Evolutionary conservation across 169 alveolate species (phyloP).

Genomic region (Ichthyophthirius multifiliis): DNA sequence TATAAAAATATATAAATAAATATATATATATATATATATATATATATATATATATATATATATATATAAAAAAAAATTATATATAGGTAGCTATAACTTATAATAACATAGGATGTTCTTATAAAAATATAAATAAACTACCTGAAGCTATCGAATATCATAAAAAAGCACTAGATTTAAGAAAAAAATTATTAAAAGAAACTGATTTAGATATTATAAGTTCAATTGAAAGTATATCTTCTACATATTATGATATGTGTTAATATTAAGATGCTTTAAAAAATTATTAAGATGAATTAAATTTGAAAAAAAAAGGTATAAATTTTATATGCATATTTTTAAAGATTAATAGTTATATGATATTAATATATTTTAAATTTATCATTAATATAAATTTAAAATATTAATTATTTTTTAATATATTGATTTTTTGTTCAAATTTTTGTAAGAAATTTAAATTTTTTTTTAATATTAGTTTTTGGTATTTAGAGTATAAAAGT

Average conservation of each 20-base stretch:
- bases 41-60: too few species aligned
- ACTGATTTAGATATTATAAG: neutral
- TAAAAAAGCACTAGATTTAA: neutral
- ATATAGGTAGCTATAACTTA: neutral
- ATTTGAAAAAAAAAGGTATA: neutral
- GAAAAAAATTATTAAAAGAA: neutral
- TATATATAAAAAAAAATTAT: neutral
- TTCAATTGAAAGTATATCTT: neutral
- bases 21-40: too few species aligned
- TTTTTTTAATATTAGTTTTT: neutral
- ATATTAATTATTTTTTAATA: too few species aligned
- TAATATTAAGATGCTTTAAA: neutral
- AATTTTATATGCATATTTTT: too few species aligned
- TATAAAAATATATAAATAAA: neutral
- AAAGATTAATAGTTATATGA: too few species aligned
- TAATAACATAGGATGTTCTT: conserved; percentile 4
- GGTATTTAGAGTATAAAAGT: neutral
- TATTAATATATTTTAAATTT: too few species aligned
- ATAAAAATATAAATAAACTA: neutral
- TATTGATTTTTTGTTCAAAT: neutral
- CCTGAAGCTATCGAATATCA: neutral
- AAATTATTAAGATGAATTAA: neutral
- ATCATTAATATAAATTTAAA: too few species aligned
- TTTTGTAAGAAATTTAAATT: neutral
- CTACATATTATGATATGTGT: neutral